A percentile compares a stretch with the other conserved stretches of the same genome.
Conservation (phyloP, 768 basidiomycete species). For the Dacryopinax spathularia region DNA sequence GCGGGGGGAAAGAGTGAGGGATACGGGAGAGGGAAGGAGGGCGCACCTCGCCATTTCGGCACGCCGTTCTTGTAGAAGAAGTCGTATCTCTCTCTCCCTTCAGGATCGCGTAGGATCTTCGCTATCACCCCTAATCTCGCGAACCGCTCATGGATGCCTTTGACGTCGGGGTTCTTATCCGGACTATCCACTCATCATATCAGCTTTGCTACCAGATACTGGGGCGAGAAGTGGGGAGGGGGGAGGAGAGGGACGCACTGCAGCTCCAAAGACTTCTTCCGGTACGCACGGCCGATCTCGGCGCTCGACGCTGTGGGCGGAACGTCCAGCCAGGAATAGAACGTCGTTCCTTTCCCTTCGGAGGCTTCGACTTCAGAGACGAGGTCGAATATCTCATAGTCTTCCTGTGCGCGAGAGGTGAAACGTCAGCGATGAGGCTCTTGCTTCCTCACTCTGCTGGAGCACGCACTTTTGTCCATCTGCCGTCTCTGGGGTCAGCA, state of each 20-base stretch:
- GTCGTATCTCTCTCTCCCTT: constrained; percentile 59
- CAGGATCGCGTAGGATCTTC: constrained; percentile 61
- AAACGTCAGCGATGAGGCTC: not conserved
- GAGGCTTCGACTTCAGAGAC: constrained; percentile 64
- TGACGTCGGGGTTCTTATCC: constrained; percentile 84
- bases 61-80: constrained; percentile 94
- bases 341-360: constrained; percentile 85
- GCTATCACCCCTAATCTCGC: constrained; percentile 79
- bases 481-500: not conserved
- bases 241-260: constrained; percentile 47
- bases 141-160: constrained; percentile 74
- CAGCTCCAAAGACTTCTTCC: constrained; percentile 75
- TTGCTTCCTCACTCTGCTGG: not conserved
- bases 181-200: constrained; percentile 41
- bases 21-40: not conserved
- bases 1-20: not conserved
- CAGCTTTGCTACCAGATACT: not conserved
- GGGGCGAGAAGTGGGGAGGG: too few relatives aligned
- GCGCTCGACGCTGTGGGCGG: constrained; percentile 52
- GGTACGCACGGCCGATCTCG: constrained; percentile 80
- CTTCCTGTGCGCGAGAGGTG: constrained; percentile 45
- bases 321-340: constrained; percentile 88
- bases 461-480: not conserved
- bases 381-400: constrained; percentile 93
- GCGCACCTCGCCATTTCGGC: constrained; percentile 70